Base-by-base conservation (phyloP, 208 protist species). In the Plasmodiophora brassicae region DNA sequence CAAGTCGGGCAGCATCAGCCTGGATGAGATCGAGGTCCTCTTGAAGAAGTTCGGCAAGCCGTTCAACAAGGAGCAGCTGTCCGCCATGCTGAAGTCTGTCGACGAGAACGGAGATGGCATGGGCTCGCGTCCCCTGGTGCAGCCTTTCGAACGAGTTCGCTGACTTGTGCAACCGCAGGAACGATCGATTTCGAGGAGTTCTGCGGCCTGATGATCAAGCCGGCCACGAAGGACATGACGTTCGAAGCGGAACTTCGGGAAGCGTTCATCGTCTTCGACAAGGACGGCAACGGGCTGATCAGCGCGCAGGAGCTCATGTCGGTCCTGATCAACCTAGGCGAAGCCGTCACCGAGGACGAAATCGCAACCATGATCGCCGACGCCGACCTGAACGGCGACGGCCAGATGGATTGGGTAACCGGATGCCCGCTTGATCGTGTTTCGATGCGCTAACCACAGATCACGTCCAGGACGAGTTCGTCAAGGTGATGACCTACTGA, bases 171-270 rank as follows among this genome's bases (percentile, higher is more conserved):
- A 65, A 50, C 22, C 10, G 85, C 43, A 36, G 85, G 85, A 5
- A 32, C 43, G 25, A 93, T 94, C 71, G 92, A 94, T 57, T 94
- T 94, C 65, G 35, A 78, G 5, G 92, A 94, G 53, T 94, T 94
- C 57, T 84, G 91, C 8, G 87, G 45, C 38, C 84, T 94, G 46
- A 94, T 94, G 92, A 46, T 71, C 36, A 28, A 85, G 0, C 92
- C 92, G 44, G 38, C 90, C 14, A 90, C 84, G 35, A 91, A 91
- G 35, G 39, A n/a, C 0, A 92, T 93, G 36, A 93, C 89, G 44
- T 78, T 78, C 65, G 92, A 93, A 0, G 91, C 93, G 38, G 92
- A 93, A 25, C 65, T 94, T 25, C 32, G 83, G 10, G 92, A 94
- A 71, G 92, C 92, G 35, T 94, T 94, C 90, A 44, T 71, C 0